phyloP scores from a whole-genome alignment of 2,329 filamentous ascomycete genomes.

The Elsinoe batatas region DNA sequence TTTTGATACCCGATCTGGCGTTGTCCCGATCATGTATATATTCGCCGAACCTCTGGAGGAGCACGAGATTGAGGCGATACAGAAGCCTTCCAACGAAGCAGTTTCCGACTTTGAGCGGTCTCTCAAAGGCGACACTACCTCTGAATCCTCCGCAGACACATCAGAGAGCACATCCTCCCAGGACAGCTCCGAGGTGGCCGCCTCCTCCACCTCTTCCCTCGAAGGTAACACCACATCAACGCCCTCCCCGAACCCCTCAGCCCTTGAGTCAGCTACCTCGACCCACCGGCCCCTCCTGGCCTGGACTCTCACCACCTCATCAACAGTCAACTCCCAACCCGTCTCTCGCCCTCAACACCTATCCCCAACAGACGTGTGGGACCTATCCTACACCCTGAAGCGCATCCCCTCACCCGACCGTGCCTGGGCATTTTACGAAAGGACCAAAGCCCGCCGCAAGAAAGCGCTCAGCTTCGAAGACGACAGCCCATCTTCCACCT shows the following conservation, averaged over 20 bases:
- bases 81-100: conserved; percentile 53
- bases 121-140: conserved; percentile 21
- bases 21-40: conserved; percentile 61
- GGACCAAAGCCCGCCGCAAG: conserved; percentile 48
- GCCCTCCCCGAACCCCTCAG: conserved; percentile 8
- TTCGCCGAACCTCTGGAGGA: conserved; percentile 78
- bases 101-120: conserved; percentile 58
- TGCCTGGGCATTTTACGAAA: conserved; percentile 45
- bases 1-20: conserved; percentile 53
- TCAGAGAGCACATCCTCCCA: neutral
- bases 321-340: conserved; percentile 57
- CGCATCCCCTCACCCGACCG: conserved; percentile 43
- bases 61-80: conserved; percentile 62
- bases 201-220: neutral
- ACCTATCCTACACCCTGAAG: conserved; percentile 65
- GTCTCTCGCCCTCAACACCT: conserved; percentile 52
- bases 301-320: conserved; percentile 62
- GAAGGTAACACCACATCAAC: neutral
- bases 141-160: too few species aligned
- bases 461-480: conserved; percentile 35
- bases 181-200: conserved; percentile 1
- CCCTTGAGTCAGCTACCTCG: conserved; percentile 11
- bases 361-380: conserved; percentile 47
- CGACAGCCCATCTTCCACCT: conserved; percentile 19
- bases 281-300: conserved; percentile 44